Evolutionary conservation across 78 protist genomes (phyloP).

Genomic region (Dictyostelium citrinum): DNA sequence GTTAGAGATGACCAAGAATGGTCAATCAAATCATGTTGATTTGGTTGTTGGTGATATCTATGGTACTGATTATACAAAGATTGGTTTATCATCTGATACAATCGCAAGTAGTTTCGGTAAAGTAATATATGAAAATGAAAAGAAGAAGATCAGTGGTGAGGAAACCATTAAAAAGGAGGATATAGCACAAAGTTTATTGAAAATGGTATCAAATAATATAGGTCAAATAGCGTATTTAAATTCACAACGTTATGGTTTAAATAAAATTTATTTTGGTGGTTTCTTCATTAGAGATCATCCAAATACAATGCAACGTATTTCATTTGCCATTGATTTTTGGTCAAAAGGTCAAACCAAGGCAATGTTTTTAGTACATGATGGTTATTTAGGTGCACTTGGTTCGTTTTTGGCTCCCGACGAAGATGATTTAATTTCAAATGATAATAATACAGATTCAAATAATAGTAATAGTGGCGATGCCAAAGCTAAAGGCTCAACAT

Average conservation of each 20-base stretch:
- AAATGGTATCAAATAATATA: slow-evolving; percentile 93
- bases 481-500: background rate
- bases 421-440: background rate
- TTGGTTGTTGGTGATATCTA: slow-evolving; percentile 98
- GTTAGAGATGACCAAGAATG: slow-evolving; percentile 65
- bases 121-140: slow-evolving; percentile 30
- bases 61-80: slow-evolving; percentile 86
- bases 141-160: background rate
- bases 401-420: slow-evolving; percentile 72
- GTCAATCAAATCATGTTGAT: slow-evolving; percentile 85
- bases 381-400: slow-evolving; percentile 93
- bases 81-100: slow-evolving; percentile 84
- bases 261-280: slow-evolving; percentile 88
- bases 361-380: slow-evolving; percentile 88
- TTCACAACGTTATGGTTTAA: slow-evolving; percentile 70
- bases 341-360: slow-evolving; percentile 85
- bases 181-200: slow-evolving; percentile 74
- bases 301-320: slow-evolving; percentile 60
- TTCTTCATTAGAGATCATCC: slow-evolving; percentile 89
- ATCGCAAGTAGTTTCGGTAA: slow-evolving; percentile 84
- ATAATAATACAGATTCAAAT: background rate
- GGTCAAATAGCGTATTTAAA: slow-evolving; percentile 91
- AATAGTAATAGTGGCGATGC: background rate
- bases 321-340: slow-evolving; percentile 88
- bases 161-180: slow-evolving; percentile 39